A percentile compares a stretch with the other conserved stretches of the same genome.
Evolutionary conservation across 1,284 basidiomycete species (phyloP).

Genomic region (Blastosporella zonata): DNA sequence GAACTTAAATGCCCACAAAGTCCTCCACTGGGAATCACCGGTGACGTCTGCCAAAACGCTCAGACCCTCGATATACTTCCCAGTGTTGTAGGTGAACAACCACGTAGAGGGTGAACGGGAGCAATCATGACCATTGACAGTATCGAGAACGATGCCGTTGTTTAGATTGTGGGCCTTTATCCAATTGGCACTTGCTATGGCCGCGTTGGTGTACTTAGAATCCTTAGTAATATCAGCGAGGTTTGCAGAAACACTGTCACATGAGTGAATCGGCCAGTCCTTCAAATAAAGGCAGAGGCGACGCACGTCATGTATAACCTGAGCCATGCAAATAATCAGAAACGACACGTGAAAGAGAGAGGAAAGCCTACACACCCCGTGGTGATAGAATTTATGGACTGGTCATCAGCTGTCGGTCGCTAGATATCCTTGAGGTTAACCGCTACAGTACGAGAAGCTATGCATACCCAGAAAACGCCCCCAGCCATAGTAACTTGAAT

Average conservation of each 20-base stretch:
- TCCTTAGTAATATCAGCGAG: constrained; percentile 44
- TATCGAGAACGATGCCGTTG: constrained; percentile 42
- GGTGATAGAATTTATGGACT: constrained; percentile 43
- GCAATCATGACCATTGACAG: constrained; percentile 43
- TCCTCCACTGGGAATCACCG: constrained; percentile 37
- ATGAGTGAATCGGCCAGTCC: background rate
- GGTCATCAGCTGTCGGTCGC: constrained; percentile 39
- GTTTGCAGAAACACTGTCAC: constrained; percentile 41
- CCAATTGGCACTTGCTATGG: constrained; percentile 44
- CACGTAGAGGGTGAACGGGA: constrained; percentile 38
- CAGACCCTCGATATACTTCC: constrained; percentile 50
- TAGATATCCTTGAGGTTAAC: constrained; percentile 13
- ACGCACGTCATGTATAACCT: constrained; percentile 37
- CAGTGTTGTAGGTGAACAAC: constrained; percentile 51
- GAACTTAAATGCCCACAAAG: constrained; percentile 34
- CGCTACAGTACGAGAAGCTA: background rate
- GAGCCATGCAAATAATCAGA: background rate
- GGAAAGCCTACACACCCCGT: constrained; percentile 36
- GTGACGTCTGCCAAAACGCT: constrained; percentile 42
- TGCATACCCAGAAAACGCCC: constrained; percentile 48
- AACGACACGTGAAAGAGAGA: background rate
- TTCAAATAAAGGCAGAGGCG: background rate
- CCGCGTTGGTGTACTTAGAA: constrained; percentile 42
- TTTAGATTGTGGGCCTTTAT: constrained; percentile 44
- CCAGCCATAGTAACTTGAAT: constrained; percentile 43